A percentile compares a stretch with the other conserved stretches of the same genome.
Conservation (phyloP, 495 filamentous ascomycete species). For the Penicillium ochrochloron region DNA sequence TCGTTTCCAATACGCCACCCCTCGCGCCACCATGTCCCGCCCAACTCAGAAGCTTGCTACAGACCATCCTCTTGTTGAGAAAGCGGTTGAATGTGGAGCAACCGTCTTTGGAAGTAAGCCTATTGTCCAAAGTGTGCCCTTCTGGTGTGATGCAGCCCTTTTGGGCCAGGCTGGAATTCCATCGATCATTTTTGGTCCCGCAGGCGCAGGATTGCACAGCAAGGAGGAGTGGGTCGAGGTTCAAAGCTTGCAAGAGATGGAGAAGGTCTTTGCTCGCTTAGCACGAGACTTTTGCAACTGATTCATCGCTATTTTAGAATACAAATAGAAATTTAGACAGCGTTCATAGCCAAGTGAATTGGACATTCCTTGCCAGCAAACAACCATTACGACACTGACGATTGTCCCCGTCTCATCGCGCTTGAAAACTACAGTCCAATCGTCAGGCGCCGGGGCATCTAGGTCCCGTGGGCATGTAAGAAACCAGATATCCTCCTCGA, state of each 20-base stretch:
- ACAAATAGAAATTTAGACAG: neutral
- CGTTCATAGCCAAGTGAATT: neutral
- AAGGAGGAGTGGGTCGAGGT: constrained; percentile 53
- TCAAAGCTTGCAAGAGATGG: constrained; percentile 35
- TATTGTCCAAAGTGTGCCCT: constrained; percentile 29
- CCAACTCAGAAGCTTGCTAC: constrained; percentile 38
- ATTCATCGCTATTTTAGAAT: neutral
- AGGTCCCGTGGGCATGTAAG: neutral
- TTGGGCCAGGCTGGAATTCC: constrained; percentile 45
- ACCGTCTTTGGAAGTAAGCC: constrained; percentile 23
- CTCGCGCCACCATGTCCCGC: constrained; percentile 39
- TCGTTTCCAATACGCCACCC: constrained; percentile 34
- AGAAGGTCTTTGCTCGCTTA: constrained; percentile 30
- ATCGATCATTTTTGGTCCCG: constrained; percentile 47
- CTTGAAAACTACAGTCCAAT: constrained; percentile 7
- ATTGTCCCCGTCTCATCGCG: neutral
- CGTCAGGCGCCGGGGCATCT: constrained; percentile 2
- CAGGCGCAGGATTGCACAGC: constrained; percentile 47
- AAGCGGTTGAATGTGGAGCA: constrained; percentile 27
- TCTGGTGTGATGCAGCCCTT: constrained; percentile 53
- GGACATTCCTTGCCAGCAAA: constrained; percentile 5
- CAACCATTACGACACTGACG: neutral
- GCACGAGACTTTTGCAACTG: constrained; percentile 37
- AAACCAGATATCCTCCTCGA: constrained; percentile 7
- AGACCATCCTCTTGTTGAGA: constrained; percentile 41